Base-by-base conservation (phyloP, 352 stramenopile species). In the Phytophthora capsici region DNA sequence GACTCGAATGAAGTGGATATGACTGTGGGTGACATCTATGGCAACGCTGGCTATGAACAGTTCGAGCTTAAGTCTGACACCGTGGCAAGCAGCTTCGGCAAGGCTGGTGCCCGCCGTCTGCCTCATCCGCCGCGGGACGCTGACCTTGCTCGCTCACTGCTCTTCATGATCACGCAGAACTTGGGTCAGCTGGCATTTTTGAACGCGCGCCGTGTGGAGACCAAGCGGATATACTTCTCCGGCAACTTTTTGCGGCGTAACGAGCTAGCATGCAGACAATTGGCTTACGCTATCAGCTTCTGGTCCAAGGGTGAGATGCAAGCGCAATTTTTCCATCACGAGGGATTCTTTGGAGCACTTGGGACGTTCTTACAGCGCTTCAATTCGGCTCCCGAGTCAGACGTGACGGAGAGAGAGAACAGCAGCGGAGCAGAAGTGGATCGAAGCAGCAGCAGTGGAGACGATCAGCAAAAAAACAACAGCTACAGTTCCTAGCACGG, bases 151-250 rank as follows among this genome's bases (percentile, higher is more conserved):
- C 81, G 94, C 46, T 94, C 96, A 26, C 75, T 99, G 36, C 82
- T 99, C 20, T 93, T 99, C 30, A 99, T 99, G 97, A 97, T 99
- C 45, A 99, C 98, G 20, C 98, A 99, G 61, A 99, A 99, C 76
- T 94, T 99, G 63, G 96, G 95, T 16, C 84, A 92, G 55, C 61
- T 99, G 6, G 96, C 97, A 17, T 98, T 98, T 74, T 75, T 99
- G 20, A 99, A 98, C 77, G 97, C 98, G 13, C 84, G 94, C 66
- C 82, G 97, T 17, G 88, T 94, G 71, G 82, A 93, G 36, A 98
- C 94, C 19, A 78, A 80, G 26, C 85, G 94, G 19, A 99, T 99
- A 68, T 96, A 98, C 67, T 98, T 98, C 73, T 94, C 90, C 9
- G 94, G 94, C 50, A 99, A 98, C 64, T 99, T 99, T 55, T 69